Evolutionary conservation across 306 rosid species (phyloP).

Genomic region (Morella rubra): DNA sequence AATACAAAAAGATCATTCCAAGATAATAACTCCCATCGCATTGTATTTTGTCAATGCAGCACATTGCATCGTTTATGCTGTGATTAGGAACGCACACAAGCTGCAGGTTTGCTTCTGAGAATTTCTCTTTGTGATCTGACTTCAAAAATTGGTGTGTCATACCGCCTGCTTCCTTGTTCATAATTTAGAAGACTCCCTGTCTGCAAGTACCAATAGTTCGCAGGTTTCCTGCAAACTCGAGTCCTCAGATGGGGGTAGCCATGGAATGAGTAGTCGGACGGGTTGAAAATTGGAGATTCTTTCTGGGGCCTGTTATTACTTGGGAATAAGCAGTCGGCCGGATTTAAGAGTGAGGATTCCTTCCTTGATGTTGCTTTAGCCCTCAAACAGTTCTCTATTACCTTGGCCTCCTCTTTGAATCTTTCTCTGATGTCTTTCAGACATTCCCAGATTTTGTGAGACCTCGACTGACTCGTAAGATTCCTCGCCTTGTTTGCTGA

Average conservation of each 20-base stretch:
- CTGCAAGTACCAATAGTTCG: constrained; percentile 46
- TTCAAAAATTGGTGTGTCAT: constrained; percentile 61
- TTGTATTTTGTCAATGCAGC: too few species aligned
- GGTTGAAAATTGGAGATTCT: constrained; percentile 81
- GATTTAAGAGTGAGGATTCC: constrained; percentile 47
- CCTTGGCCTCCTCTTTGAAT: constrained; percentile 72
- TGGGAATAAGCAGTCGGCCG: constrained; percentile 27
- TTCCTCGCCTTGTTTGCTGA: constrained; percentile 38
- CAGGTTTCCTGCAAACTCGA: constrained; percentile 38
- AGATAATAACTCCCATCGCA: too few species aligned
- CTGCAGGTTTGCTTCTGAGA: constrained; percentile 46
- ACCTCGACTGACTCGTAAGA: constrained; percentile 33
- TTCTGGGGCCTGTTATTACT: constrained; percentile 33
- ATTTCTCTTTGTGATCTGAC: constrained; percentile 46
- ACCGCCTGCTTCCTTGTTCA: constrained; percentile 35
- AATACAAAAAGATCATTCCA: too few species aligned
- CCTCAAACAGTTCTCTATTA: constrained; percentile 71
- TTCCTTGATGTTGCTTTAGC: constrained; percentile 45
- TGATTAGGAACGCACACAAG: constrained; percentile 43
- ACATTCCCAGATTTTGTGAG: constrained; percentile 44
- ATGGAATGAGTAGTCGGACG: constrained; percentile 55
- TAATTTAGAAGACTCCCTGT: constrained; percentile 31
- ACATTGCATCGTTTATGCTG: constrained; percentile 1
- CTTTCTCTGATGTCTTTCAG: constrained; percentile 60
- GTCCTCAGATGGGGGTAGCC: constrained; percentile 71